Evolutionary conservation across 129 eudicot genomes (phyloP).

Genomic region (Rutidosis leptorrhynchoides): DNA sequence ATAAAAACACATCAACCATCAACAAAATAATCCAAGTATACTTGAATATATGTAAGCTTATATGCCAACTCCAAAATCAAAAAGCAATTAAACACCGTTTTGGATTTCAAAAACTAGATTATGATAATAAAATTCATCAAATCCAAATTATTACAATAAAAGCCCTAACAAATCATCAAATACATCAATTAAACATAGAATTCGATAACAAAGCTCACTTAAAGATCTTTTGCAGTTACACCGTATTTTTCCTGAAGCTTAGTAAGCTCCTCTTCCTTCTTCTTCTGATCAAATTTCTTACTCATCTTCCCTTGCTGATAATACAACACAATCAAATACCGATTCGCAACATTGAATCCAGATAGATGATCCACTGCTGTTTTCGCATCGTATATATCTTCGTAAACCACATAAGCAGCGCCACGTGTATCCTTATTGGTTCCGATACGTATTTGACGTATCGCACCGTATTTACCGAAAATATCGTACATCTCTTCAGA

Average conservation of each 20-base stretch:
- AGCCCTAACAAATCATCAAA: not conserved
- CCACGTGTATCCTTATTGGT: constrained; percentile 76
- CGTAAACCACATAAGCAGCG: constrained; percentile 74
- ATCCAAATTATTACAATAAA: constrained; percentile 6
- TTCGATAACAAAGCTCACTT: constrained; percentile 3
- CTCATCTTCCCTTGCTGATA: constrained; percentile 89
- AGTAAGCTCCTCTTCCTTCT: constrained; percentile 65
- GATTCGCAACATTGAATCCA: constrained; percentile 72
- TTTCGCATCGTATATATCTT: constrained; percentile 77
- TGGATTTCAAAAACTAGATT: not conserved
- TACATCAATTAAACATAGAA: not conserved
- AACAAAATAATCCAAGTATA: not conserved
- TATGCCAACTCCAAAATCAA: not conserved
- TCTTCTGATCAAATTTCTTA: constrained; percentile 70
- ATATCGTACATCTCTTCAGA: constrained; percentile 95
- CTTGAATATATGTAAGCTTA: not conserved
- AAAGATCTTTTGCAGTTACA: constrained; percentile 59
- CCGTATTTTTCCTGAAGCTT: constrained; percentile 83
- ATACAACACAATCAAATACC: constrained; percentile 69
- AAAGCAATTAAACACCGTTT: not conserved
- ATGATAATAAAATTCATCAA: constrained; percentile 2
- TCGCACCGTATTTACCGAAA: constrained; percentile 82
- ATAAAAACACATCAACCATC: not conserved
- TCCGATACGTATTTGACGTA: constrained; percentile 72
- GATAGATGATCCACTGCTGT: constrained; percentile 74